These are phyloP conservation scores for Lagenidium sp. DNA, from an alignment of 352 stramenopile genomes.

Conservation along the genomic window DNA sequence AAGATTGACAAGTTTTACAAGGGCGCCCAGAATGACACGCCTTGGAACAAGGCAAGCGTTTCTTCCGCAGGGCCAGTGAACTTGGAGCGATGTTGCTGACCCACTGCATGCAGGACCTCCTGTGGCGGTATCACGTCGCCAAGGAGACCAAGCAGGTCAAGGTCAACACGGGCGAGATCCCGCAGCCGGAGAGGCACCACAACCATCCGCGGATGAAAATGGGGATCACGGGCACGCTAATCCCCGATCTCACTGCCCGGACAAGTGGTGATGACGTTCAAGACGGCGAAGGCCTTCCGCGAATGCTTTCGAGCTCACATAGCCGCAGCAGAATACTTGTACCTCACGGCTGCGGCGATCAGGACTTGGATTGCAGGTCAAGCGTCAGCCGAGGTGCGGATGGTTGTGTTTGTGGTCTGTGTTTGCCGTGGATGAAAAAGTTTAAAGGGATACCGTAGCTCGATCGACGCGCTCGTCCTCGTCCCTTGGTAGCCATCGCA, in stretches of 20 bases:
- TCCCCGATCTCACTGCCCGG: slow-evolving; percentile 30
- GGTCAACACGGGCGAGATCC: slow-evolving; percentile 23
- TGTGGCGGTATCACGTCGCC: slow-evolving; percentile 36
- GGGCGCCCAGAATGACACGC: slow-evolving; percentile 34
- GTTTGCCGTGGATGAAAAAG: too few species aligned
- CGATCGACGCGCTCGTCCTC: too few species aligned
- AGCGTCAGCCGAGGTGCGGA: too few species aligned
- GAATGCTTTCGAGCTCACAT: background rate
- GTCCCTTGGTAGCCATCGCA: too few species aligned
- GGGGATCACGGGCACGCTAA: slow-evolving; percentile 36
- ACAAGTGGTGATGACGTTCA: background rate
- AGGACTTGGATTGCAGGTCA: too few species aligned
- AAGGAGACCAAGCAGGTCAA: slow-evolving; percentile 41
- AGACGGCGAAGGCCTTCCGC: slow-evolving; percentile 1
- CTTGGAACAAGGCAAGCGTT: slow-evolving; percentile 37
- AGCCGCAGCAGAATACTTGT: background rate
- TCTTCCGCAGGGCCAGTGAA: background rate
- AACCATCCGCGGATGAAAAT: slow-evolving; percentile 30
- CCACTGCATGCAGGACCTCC: slow-evolving; percentile 17
- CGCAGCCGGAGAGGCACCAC: slow-evolving; percentile 19
- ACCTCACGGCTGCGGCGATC: background rate
- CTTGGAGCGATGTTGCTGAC: background rate
- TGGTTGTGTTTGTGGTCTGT: background rate
- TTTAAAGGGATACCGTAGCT: too few species aligned
- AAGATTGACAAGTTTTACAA: slow-evolving; percentile 49